Conservation (phyloP, 179 eudicot species). For the Sideroxylon spinosum region DNA sequence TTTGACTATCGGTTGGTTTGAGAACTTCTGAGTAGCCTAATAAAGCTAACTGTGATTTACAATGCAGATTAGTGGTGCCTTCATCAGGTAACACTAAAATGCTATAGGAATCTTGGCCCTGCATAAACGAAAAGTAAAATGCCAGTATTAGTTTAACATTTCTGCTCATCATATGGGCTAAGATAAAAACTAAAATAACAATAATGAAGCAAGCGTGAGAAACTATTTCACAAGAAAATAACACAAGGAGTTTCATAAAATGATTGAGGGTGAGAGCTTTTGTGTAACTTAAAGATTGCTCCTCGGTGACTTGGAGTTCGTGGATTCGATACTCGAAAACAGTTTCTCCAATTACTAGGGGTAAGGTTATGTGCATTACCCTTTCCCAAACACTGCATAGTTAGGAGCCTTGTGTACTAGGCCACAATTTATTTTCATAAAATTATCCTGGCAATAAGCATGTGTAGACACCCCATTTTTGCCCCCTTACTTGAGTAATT, state of each 20-base stretch:
- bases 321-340: background rate
- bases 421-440: too few relatives aligned
- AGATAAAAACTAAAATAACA: background rate
- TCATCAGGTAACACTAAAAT: slow-evolving; percentile 50
- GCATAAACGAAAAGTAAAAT: slow-evolving; percentile 16
- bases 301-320: background rate
- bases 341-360: too few relatives aligned
- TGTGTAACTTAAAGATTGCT: too few relatives aligned
- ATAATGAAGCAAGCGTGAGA: background rate
- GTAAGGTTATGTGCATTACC: too few relatives aligned
- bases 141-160: too few relatives aligned
- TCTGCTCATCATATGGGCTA: background rate
- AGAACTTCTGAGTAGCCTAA: slow-evolving; percentile 24
- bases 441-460: too few relatives aligned
- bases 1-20: slow-evolving; percentile 18
- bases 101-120: slow-evolving; percentile 54
- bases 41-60: slow-evolving; percentile 30
- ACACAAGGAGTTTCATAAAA: background rate
- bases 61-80: slow-evolving; percentile 22
- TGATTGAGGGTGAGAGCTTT: too few relatives aligned
- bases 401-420: too few relatives aligned
- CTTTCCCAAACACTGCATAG: too few relatives aligned
- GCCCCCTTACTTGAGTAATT: too few relatives aligned
- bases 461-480: too few relatives aligned
- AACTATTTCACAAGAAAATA: background rate